phyloP scores from a whole-genome alignment of 495 filamentous ascomycete genomes.

The Chaetomium fimeti region DNA sequence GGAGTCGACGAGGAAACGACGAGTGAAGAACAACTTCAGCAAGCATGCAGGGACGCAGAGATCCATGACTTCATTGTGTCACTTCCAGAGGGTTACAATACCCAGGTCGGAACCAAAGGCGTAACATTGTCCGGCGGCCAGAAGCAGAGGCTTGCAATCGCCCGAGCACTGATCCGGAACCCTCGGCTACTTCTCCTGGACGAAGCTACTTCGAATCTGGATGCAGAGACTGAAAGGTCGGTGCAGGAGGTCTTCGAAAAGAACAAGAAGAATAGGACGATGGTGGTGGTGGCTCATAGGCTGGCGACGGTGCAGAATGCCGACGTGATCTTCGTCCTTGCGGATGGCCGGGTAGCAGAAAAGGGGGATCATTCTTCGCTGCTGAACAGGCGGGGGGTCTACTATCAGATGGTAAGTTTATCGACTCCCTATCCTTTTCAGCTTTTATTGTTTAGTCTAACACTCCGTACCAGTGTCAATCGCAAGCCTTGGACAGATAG shows the following conservation, averaged over 20 bases:
- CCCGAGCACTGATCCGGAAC: conserved; percentile 70
- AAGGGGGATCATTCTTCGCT: conserved; percentile 51
- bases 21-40: conserved; percentile 45
- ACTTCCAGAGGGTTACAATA: conserved; percentile 60
- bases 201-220: conserved; percentile 75
- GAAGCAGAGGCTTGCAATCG: conserved; percentile 72
- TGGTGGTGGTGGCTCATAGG: conserved; percentile 72
- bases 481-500: conserved; percentile 50
- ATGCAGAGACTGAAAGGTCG: conserved; percentile 70
- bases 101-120: conserved; percentile 62
- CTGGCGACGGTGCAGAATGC: conserved; percentile 58
- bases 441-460: conserved; percentile 22
- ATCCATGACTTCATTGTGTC: conserved; percentile 60
- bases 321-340: conserved; percentile 57
- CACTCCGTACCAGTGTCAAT: conserved; percentile 43
- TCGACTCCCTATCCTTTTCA: conserved; percentile 2
- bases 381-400: conserved; percentile 51
- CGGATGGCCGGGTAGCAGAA: conserved; percentile 55
- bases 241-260: conserved; percentile 70
- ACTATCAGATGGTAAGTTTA: conserved; percentile 53
- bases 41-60: conserved; percentile 54
- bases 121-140: conserved; percentile 73
- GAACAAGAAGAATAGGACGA: conserved; percentile 62
- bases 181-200: conserved; percentile 74
- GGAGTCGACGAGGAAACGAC: conserved; percentile 45